phyloP scores from a whole-genome alignment of 495 filamentous ascomycete genomes.

The Apodospora peruviana region DNA sequence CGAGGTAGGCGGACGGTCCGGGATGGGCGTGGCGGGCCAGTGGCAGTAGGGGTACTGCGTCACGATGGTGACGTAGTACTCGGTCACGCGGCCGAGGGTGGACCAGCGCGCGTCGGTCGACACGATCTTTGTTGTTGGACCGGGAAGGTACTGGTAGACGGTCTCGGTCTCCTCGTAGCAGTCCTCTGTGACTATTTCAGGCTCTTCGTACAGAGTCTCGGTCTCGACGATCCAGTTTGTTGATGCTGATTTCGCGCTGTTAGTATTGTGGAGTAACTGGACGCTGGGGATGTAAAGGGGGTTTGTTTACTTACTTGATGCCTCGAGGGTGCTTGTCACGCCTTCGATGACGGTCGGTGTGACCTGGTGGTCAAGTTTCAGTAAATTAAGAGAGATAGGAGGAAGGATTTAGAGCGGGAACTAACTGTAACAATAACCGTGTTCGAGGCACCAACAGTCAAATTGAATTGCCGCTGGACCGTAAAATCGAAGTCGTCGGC shows the following conservation, averaged over 20 bases:
- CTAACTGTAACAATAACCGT: conserved; percentile 20
- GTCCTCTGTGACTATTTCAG: conserved; percentile 13
- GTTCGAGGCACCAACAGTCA: conserved; percentile 9
- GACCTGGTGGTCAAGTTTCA: conserved; percentile 5
- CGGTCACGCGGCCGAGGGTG: conserved; percentile 15
- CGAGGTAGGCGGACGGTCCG: conserved; percentile 12
- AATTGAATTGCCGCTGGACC: conserved; percentile 19
- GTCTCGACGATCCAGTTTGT: conserved; percentile 16
- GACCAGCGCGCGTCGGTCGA: conserved; percentile 15
- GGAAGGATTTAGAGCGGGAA: not conserved
- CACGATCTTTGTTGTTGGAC: conserved; percentile 14
- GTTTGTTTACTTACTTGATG: conserved; percentile 17
- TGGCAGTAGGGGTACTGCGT: conserved; percentile 19
- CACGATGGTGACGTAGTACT: conserved; percentile 20
- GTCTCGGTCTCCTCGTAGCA: conserved; percentile 21
- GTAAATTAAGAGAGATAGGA: not conserved
- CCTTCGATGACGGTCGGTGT: conserved; percentile 18
- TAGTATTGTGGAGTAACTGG: not conserved
- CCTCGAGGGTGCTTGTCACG: conserved; percentile 14
- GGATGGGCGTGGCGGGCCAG: conserved; percentile 16
- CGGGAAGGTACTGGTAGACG: conserved; percentile 16
- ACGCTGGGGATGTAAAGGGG: too few species aligned
- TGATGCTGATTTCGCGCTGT: conserved; percentile 4
- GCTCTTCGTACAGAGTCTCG: conserved; percentile 13
- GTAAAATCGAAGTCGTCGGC: conserved; percentile 17